A percentile compares a stretch with the other conserved stretches of the same genome.
phyloP scores from a whole-genome alignment of 768 basidiomycete genomes.

The Serpula lacrymans region DNA sequence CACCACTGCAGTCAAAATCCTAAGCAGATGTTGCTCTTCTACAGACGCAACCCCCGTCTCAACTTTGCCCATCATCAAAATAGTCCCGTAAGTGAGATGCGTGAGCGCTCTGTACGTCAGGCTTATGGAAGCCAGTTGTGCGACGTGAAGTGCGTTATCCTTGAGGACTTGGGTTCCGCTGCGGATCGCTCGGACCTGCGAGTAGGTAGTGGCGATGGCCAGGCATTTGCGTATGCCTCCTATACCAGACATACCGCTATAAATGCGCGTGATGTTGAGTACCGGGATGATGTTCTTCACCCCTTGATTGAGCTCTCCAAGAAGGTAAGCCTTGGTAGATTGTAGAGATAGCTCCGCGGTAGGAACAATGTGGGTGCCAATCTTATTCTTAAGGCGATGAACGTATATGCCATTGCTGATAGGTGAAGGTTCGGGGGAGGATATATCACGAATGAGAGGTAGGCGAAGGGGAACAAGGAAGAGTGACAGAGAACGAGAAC shows the following conservation, averaged over 20 bases:
- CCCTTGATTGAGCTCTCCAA: conserved; percentile 57
- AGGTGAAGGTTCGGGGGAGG: conserved; percentile 39
- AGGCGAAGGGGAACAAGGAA: conserved; percentile 65
- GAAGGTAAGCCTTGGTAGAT: conserved; percentile 56
- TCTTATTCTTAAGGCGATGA: conserved; percentile 76
- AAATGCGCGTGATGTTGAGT: conserved; percentile 73
- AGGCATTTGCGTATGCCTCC: conserved; percentile 61
- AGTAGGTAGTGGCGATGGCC: conserved; percentile 62
- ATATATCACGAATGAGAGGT: conserved; percentile 45
- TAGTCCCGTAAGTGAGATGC: conserved; percentile 60
- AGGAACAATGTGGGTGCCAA: conserved; percentile 70
- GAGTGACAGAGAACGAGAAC: conserved; percentile 67
- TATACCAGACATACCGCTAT: conserved; percentile 55
- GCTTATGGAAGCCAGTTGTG: conserved; percentile 57
- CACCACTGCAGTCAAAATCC: conserved; percentile 64
- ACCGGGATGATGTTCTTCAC: conserved; percentile 67
- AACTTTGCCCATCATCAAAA: conserved; percentile 55
- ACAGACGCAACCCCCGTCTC: conserved; percentile 51
- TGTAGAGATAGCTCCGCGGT: conserved; percentile 72
- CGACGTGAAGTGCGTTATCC: conserved; percentile 60
- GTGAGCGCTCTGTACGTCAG: conserved; percentile 63
- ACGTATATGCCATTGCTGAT: conserved; percentile 63
- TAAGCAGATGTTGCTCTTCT: conserved; percentile 50
- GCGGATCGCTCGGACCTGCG: conserved; percentile 54
- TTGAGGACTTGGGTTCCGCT: conserved; percentile 47